Evolutionary conservation across 768 basidiomycete species (phyloP), one percentile per base, ranked within the genome.

Genomic region (Rhodotorula kratochvilovae): DNA sequence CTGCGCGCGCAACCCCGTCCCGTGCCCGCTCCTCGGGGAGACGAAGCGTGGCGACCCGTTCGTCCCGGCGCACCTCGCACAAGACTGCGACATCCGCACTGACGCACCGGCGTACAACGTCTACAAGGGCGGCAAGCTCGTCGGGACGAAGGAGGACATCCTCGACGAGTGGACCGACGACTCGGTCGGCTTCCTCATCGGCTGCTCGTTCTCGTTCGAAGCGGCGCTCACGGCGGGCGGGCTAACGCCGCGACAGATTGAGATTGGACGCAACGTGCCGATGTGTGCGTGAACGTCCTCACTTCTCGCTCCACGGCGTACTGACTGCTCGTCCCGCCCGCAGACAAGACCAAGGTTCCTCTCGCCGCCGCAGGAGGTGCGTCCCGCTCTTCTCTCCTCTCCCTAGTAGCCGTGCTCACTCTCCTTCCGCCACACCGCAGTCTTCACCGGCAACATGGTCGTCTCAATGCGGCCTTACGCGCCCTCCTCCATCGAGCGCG

Each of bases 401-500:
- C 55, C 15, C 19, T 11, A 54, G 10, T 10, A 12, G 51, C 31
- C 16, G 53, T 31, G 19, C 53, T 53, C 2, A 31, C 6, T n/a
- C n/a, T 17, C 31, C 35, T 36, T 56, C 23, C n/a, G 29, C 3
- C 51, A 2, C 48, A n/a, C 5, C 12, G 25, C 36, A 57, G 72
- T 74, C 57, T 74, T 79, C 63, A 23, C 50, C 10, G 78, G 78
- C 21, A 66, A 65, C 56, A 76, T 73, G 76, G 78, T 79, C 31
- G 78, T 79, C 27, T 79, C 78, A 25, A 79, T 77, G 78, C 68
- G 78, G 15, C 78, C 78, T 6, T 79, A 76, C 50, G 67, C 55
- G 2, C 29, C 61, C 2, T 62, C 56, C 2, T 42, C 50, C 5
- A 45, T 77, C 60, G 67, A 71, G 23, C 66, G 29, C 3, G 75